Evolutionary conservation across 164 flowering plant genomes (phyloP), one percentile per base, ranked within the genome.

Genomic region (Platanus orientalis): DNA sequence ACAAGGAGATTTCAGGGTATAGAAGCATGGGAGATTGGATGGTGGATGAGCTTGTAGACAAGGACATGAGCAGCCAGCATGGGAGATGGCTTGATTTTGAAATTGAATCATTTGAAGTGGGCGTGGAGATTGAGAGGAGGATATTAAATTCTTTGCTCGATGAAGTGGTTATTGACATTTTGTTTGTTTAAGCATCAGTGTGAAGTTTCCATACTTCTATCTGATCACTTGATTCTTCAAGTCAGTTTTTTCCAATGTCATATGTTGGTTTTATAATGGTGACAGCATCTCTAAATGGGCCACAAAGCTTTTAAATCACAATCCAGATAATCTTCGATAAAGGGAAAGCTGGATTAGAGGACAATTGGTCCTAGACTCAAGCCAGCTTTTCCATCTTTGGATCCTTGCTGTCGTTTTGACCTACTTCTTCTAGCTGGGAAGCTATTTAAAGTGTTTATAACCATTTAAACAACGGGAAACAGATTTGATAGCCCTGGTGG

Each of bases 1-100:
- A 70, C 59, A 85, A 74, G 75, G 97, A 91, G 62, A 81, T 92
- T 12, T 71, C 76, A 17, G 78, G 74, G 28, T 90, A 83, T 87
- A 75, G 78, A 76, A 71, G 75, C 42, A 76, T 83, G 88, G 82
- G 77, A 44, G 80, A 92, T 28, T 81, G 74, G 56, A 85, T 85
- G 89, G 89, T 95, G 57, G 99, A 95, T 73, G 97, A 90, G 68
- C 86, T 95, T 48, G 87, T 95, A 2, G 91, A 92, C 63, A 84
- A 79, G 76, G 99, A 95, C 69, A 89, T 95, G 99, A 89, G 96
- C 74, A 73, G 73, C 62, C 73, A 68, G 12, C 48, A 72, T 71
- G 96, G 96, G 16, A 88, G 61, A 74, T 92, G 97, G 97, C 74
- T 77, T 45, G 84, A 88, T 34, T 90, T 81, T 67, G 91, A 85